Percentiles rank a stretch among this genome's conserved stretches.
These are phyloP conservation scores for Theileria orientalis DNA, from an alignment of 169 alveolate species.

Conservation along the genomic window DNA sequence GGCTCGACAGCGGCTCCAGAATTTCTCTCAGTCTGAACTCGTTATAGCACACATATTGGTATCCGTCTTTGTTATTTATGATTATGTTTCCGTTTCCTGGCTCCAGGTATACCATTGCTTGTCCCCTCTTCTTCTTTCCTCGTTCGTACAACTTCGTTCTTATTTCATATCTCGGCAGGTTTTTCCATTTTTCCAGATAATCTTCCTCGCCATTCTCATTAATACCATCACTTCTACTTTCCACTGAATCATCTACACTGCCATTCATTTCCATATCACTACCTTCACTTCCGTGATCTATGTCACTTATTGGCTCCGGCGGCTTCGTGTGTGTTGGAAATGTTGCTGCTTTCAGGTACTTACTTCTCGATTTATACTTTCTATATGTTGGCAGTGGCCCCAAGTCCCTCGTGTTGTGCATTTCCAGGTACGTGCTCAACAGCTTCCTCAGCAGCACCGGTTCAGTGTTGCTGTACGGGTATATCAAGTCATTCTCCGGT, in stretches of 20 bases:
- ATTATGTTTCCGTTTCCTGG: conserved; percentile 76
- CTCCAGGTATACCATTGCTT: conserved; percentile 73
- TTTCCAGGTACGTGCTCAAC: conserved; percentile 47
- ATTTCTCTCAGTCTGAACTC: conserved; percentile 65
- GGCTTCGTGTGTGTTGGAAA: conserved; percentile 49
- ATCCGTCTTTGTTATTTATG: conserved; percentile 75
- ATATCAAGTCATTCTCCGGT: conserved; percentile 33
- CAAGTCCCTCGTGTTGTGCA: conserved; percentile 44
- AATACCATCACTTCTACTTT: neutral
- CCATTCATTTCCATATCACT: neutral
- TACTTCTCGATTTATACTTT: conserved; percentile 37
- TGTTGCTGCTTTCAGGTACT: conserved; percentile 19
- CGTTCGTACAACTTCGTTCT: conserved; percentile 41
- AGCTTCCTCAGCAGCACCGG: conserved; percentile 55
- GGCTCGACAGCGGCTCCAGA: conserved; percentile 66
- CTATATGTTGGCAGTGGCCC: conserved; percentile 44
- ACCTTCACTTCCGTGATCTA: neutral
- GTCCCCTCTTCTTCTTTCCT: conserved; percentile 58
- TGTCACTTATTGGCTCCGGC: conserved; percentile 17
- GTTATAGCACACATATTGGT: conserved; percentile 73
- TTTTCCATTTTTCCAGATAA: neutral
- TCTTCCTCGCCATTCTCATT: neutral
- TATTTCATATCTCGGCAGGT: conserved; percentile 3
- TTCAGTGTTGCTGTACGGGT: conserved; percentile 56
- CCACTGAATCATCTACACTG: neutral